Conservation (phyloP, 176 grass and related monocot genomes). For the Pontederia crassipes region DNA sequence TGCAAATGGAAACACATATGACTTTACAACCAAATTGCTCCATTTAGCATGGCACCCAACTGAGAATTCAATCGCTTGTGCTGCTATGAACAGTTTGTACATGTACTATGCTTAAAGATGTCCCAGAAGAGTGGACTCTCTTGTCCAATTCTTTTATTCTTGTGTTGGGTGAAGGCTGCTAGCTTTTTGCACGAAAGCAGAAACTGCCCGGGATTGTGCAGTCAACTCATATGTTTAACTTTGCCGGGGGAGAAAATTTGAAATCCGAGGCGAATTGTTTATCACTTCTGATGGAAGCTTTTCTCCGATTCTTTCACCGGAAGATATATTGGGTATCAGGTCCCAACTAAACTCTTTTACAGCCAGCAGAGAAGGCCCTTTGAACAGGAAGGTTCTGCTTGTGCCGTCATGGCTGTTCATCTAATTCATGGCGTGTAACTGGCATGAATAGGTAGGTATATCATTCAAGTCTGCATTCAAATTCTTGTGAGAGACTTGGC, state of each 20-base stretch:
- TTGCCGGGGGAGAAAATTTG: background rate
- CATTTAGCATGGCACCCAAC: slow-evolving; percentile 90
- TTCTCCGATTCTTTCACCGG: no score
- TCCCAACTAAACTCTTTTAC: no score
- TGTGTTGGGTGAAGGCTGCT: background rate
- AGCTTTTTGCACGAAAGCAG: slow-evolving; percentile 10
- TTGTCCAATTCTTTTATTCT: slow-evolving; percentile 10
- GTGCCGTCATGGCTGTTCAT: no score
- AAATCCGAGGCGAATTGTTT: no score
- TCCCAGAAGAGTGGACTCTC: slow-evolving; percentile 2
- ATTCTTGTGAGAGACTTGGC: no score
- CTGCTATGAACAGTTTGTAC: slow-evolving; percentile 84
- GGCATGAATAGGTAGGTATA: no score
- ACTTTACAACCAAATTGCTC: slow-evolving; percentile 66
- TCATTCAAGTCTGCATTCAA: no score
- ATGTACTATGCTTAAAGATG: slow-evolving; percentile 76
- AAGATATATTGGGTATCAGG: no score
- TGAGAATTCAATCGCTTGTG: slow-evolving; percentile 91
- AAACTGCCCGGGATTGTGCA: slow-evolving; percentile 1
- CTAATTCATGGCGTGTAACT: no score
- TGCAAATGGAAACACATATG: slow-evolving; percentile 50
- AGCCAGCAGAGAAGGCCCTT: no score
- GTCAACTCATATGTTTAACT: background rate
- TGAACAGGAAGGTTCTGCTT: no score
- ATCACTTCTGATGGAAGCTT: no score